Conservation (phyloP, 192 early-diverging fungal species). For the Entophlyctis helioformis region DNA sequence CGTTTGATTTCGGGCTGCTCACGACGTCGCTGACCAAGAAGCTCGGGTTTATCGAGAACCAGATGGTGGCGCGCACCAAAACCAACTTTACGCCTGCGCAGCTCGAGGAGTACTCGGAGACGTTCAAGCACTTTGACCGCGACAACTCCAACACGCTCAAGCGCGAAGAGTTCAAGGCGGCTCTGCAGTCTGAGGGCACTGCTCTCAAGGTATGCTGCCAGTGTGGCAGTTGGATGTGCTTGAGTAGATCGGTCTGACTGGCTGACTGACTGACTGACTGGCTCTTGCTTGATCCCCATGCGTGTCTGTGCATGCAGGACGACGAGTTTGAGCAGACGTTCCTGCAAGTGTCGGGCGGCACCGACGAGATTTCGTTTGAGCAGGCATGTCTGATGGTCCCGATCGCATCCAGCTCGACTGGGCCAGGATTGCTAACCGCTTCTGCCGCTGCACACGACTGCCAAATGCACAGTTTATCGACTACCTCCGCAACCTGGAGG, state of each 20-base stretch:
- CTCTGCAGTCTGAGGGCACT: conserved; percentile 43
- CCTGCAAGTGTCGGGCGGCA: conserved; percentile 43
- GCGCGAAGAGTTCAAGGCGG: conserved; percentile 72
- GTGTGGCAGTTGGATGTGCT: not conserved
- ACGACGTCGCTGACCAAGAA: conserved; percentile 51
- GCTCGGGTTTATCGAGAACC: conserved; percentile 83
- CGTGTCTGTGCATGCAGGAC: conserved; percentile 46
- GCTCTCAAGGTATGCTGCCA: conserved; percentile 7
- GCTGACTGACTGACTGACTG: not conserved
- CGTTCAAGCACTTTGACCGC: conserved; percentile 87
- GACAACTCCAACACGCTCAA: conserved; percentile 70
- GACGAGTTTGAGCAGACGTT: conserved; percentile 62
- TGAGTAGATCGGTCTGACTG: not conserved
- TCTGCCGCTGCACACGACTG: not conserved
- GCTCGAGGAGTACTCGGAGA: conserved; percentile 60
- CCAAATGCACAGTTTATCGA: conserved; percentile 52
- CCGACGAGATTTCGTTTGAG: conserved; percentile 67
- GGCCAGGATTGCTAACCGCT: conserved; percentile 3
- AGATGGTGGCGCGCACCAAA: conserved; percentile 83
- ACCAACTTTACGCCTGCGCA: conserved; percentile 88
- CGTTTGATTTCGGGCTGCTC: conserved; percentile 71
- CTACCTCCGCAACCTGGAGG: conserved; percentile 73
- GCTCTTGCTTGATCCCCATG: not conserved
- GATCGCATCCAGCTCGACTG: not conserved
- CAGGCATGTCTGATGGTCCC: conserved; percentile 28